Evolutionary conservation across 73 alveolate species (phyloP).

Genomic region (Tetrahymena thermophila): DNA sequence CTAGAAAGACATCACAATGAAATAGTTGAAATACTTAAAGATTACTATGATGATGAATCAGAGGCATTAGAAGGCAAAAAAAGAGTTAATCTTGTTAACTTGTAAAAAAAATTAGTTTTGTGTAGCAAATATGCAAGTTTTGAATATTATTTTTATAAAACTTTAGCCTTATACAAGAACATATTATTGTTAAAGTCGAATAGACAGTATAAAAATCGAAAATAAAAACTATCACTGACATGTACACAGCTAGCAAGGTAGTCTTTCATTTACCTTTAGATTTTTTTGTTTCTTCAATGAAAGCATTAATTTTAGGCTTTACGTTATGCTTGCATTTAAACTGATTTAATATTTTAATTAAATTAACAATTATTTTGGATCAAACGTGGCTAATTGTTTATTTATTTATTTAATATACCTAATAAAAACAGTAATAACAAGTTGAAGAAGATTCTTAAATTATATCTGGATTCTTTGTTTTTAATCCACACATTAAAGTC

Average conservation of each 20-base stretch:
- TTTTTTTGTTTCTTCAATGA: too few relatives aligned
- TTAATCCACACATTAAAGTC: not conserved
- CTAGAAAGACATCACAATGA: not conserved
- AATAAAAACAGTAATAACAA: not conserved
- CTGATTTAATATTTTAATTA: too few relatives aligned
- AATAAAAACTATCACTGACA: not conserved
- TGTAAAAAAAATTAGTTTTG: not conserved
- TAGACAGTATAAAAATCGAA: not conserved
- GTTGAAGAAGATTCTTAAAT: not conserved
- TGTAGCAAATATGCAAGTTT: not conserved
- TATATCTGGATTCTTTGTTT: not conserved
- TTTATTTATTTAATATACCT: too few relatives aligned
- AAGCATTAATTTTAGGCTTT: too few relatives aligned
- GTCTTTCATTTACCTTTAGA: not conserved
- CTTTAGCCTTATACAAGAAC: not conserved
- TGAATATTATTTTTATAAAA: not conserved
- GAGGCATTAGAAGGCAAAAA: not conserved
- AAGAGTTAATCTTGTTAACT: not conserved
- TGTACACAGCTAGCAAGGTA: not conserved
- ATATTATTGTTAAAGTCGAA: not conserved
- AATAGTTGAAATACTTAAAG: not conserved
- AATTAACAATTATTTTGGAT: too few relatives aligned
- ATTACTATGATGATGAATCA: not conserved
- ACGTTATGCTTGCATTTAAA: not conserved
- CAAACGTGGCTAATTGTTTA: not conserved